Base-by-base conservation (phyloP, 108 stramenopile genomes). In the Stephanodiscus minutulus region DNA sequence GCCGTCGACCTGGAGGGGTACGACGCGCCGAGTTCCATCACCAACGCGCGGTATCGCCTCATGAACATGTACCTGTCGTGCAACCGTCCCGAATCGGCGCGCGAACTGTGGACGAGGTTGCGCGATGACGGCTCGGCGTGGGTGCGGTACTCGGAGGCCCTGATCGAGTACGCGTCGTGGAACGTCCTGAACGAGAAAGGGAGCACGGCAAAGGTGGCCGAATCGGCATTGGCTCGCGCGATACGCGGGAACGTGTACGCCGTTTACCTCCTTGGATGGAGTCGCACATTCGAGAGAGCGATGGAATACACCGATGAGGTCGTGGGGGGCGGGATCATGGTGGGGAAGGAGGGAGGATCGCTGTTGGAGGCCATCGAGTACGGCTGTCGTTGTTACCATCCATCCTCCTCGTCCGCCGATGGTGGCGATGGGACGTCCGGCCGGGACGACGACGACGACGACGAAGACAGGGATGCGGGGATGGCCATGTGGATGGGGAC, bases 281-380 rank as follows among this genome's bases (percentile, higher is more conserved):
- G 54, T 59, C 83, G 88, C 1, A 74, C 64, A n/a, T 92, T 96
- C 71, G 61, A 85, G 15, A 36, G 57, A 22, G 87, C 76, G 10
- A 89, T 96, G 86, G 95, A 96, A 68, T 90, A 90, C 50, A 81
- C 82, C 17, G 91, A 91, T 9, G 93, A 94, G 61, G 76, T 94
- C 36, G 90, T 90, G 64, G 92, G 90, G 61, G 78, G 81, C 9
- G 76, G 27, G 57, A 17, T 58, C n/a, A 27, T 53, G 52, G 52
- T 76, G n/a, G 87, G 86, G 37, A 62, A 44, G 48, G 54, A 58
- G 33, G 70, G 76, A 48, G 83, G 73, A n/a, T 73, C 79, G n/a
- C 61, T 88, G 22, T 70, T 96, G 65, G 90, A 90, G 76, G 91
- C 89, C 22, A 90, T 96, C 71, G 95, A 96, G 72, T 94, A 94